Conservation (phyloP, 306 rosid genomes). For the Quercus engelmannii region DNA sequence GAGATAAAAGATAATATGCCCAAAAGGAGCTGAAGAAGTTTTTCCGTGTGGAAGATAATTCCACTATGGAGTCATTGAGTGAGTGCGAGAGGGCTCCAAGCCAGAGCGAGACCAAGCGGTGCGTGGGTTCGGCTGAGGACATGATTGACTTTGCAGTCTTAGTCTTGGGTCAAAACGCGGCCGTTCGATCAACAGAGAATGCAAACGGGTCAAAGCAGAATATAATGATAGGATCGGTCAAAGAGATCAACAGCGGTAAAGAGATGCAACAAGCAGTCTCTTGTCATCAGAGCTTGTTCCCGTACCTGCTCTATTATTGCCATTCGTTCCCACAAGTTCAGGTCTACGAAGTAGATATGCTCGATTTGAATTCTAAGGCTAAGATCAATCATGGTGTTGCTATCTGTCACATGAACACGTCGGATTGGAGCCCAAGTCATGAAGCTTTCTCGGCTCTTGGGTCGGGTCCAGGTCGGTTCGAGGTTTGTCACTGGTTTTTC, state of each 20-base stretch:
- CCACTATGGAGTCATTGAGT: constrained; percentile 23
- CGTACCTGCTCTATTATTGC: constrained; percentile 43
- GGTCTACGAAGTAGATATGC: constrained; percentile 39
- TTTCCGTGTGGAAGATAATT: constrained; percentile 22
- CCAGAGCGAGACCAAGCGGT: constrained; percentile 36
- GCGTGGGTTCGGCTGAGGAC: constrained; percentile 50
- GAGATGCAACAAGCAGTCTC: constrained; percentile 35
- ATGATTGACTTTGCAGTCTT: constrained; percentile 41
- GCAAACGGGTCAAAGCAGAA: constrained; percentile 27
- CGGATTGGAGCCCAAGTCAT: constrained; percentile 39
- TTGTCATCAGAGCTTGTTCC: constrained; percentile 45
- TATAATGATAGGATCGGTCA: constrained; percentile 35
- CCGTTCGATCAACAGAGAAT: constrained; percentile 21
- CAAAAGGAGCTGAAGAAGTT: constrained; percentile 7
- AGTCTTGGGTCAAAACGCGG: constrained; percentile 29
- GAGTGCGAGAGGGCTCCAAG: constrained; percentile 47
- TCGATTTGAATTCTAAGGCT: neutral
- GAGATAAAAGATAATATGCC: constrained; percentile 45
- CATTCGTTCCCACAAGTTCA: constrained; percentile 42
- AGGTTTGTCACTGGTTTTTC: constrained; percentile 52
- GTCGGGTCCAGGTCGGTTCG: constrained; percentile 36
- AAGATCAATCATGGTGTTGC: constrained; percentile 46
- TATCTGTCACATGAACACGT: constrained; percentile 47
- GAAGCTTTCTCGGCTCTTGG: constrained; percentile 46
- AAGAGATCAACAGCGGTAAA: constrained; percentile 35